Evolutionary conservation across 176 grass and related monocot genomes (phyloP).

Genomic region (Areca catechu): DNA sequence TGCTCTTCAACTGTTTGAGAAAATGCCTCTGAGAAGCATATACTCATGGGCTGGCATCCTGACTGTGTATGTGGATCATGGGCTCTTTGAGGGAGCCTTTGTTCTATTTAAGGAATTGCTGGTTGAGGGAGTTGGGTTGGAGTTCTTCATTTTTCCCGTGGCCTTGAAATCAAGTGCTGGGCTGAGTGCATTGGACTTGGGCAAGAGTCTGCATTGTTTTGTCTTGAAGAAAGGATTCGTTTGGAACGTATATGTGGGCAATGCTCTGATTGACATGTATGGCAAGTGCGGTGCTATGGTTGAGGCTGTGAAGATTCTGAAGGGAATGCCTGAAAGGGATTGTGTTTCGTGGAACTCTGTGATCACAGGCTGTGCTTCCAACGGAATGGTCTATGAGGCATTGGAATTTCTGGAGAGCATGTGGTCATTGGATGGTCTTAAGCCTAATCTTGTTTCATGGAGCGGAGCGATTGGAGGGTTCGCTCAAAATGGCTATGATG

Average conservation of each 20-base stretch:
- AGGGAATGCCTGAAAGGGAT: constrained; percentile 18
- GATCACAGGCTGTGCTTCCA: constrained; percentile 19
- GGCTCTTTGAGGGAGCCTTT: constrained; percentile 3
- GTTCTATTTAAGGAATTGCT: constrained; percentile 8
- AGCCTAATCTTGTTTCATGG: constrained; percentile 29
- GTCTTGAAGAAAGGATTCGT: constrained; percentile 11
- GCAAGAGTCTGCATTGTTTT: constrained; percentile 15
- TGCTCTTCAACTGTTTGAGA: constrained; percentile 19
- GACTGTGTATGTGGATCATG: constrained; percentile 9
- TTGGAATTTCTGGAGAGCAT: constrained; percentile 22
- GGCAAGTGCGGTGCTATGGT: constrained; percentile 23
- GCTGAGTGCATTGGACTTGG: constrained; percentile 14
- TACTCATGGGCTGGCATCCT: constrained; percentile 15
- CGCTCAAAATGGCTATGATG: constrained; percentile 20
- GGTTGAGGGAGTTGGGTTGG: constrained; percentile 7
- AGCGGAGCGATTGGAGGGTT: constrained; percentile 23
- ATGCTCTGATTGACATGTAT: constrained; percentile 27
- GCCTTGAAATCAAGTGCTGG: constrained; percentile 19
- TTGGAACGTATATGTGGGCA: constrained; percentile 20
- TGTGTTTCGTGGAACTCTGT: constrained; percentile 29
- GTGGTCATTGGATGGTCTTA: background rate
- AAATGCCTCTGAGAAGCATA: constrained; percentile 11
- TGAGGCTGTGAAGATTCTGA: constrained; percentile 14
- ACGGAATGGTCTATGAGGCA: constrained; percentile 17
- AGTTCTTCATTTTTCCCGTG: constrained; percentile 23